Evolutionary conservation across 2,329 filamentous ascomycete genomes (phyloP).

Genomic region (Fusarium sp.): DNA sequence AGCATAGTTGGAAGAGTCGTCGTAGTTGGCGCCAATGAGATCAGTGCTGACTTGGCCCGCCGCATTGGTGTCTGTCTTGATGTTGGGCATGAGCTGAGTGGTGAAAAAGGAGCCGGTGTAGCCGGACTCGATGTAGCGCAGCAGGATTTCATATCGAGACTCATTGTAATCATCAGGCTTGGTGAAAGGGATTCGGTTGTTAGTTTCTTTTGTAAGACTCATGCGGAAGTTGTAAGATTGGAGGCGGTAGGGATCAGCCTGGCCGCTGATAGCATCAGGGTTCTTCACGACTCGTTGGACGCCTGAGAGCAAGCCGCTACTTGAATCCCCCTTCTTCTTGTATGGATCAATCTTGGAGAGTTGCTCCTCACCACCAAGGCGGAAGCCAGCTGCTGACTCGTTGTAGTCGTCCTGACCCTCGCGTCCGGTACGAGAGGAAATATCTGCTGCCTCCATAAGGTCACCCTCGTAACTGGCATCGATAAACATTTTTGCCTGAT

Average conservation of each 20-base stretch:
- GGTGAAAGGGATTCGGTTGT: constrained; percentile 29
- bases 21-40: constrained; percentile 35
- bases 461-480: constrained; percentile 44
- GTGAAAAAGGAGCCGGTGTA: constrained; percentile 36
- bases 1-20: constrained; percentile 31
- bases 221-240: constrained; percentile 43
- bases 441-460: constrained; percentile 39
- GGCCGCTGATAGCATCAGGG: constrained; percentile 6
- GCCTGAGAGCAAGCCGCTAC: constrained; percentile 31
- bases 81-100: constrained; percentile 38
- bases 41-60: constrained; percentile 39
- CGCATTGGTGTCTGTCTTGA: constrained; percentile 40
- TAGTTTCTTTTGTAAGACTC: constrained; percentile 22
- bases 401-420: constrained; percentile 28
- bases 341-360: constrained; percentile 35
- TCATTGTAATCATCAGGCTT: constrained; percentile 39
- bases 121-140: constrained; percentile 39
- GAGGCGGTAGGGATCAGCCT: constrained; percentile 29
- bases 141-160: constrained; percentile 35
- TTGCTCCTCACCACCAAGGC: constrained; percentile 5
- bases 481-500: constrained; percentile 41
- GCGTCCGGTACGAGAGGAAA: constrained; percentile 36
- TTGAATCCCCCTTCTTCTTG: constrained; percentile 18
- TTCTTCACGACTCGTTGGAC: constrained; percentile 31
- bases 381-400: constrained; percentile 35